A percentile compares a stretch with the other conserved stretches of the same genome.
Conservation (phyloP, 1,284 basidiomycete genomes). For the Thelephora terrestris region DNA sequence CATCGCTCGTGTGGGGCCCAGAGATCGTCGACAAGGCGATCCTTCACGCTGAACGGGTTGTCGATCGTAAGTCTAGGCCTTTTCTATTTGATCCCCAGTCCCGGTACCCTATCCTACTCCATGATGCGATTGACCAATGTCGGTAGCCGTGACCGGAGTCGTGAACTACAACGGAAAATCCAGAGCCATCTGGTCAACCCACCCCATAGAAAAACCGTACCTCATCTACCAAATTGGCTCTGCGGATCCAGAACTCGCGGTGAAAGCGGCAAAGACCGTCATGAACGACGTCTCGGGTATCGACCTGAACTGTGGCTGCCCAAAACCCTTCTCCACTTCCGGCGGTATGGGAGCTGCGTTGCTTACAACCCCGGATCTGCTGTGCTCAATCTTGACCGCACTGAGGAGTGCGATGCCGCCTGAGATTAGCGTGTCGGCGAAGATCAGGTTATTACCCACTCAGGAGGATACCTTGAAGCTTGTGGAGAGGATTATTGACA, state of each 20-base stretch:
- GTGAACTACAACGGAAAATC: constrained; percentile 80
- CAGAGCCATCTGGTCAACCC: constrained; percentile 83
- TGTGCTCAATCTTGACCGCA: constrained; percentile 79
- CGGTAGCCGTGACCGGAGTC: constrained; percentile 74
- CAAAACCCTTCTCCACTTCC: constrained; percentile 93
- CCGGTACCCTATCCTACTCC: too few species aligned
- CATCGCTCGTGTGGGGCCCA: constrained; percentile 93
- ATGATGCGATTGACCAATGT: too few species aligned
- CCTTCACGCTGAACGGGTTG: constrained; percentile 71
- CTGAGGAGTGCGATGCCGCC: constrained; percentile 66
- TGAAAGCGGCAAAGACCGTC: constrained; percentile 83
- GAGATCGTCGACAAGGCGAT: constrained; percentile 97
- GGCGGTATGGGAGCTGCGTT: constrained; percentile 96
- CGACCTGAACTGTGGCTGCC: constrained; percentile 93
- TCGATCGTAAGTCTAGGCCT: constrained; percentile 62
- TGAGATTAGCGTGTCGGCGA: constrained; percentile 79
- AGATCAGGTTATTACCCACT: constrained; percentile 84
- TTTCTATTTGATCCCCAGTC: not conserved
- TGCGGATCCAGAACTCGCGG: constrained; percentile 81
- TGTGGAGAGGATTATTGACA: constrained; percentile 78
- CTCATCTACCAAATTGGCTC: constrained; percentile 92
- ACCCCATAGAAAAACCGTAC: constrained; percentile 89
- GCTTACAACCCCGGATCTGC: constrained; percentile 82
- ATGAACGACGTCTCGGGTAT: constrained; percentile 88
- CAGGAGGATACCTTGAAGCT: constrained; percentile 84